phyloP scores from a whole-genome alignment of 2,329 filamentous ascomycete genomes.

The Fusarium sp. region DNA sequence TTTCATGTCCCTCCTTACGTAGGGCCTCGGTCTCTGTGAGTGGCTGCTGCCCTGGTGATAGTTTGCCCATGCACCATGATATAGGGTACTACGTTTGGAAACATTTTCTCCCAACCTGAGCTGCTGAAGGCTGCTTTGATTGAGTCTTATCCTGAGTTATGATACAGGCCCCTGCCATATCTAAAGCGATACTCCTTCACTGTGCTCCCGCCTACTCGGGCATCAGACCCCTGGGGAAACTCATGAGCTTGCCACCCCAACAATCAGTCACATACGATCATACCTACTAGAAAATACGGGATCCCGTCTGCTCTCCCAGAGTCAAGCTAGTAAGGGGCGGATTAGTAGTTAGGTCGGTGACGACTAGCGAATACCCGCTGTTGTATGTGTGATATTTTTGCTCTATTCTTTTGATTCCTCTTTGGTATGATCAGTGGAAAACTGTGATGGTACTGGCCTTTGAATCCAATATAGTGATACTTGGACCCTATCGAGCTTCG shows the following conservation, averaged over 20 bases:
- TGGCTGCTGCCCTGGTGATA: neutral
- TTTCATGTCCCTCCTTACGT: neutral
- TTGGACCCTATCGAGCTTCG: too few species aligned
- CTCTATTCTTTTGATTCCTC: too few species aligned
- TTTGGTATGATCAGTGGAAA: too few species aligned
- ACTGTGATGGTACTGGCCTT: too few species aligned
- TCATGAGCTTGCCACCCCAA: neutral
- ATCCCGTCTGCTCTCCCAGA: slow-evolving; percentile 9
- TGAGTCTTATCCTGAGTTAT: neutral
- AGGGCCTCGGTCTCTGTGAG: neutral
- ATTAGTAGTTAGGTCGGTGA: neutral
- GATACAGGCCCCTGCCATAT: neutral
- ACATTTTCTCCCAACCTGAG: neutral
- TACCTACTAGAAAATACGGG: slow-evolving; percentile 5
- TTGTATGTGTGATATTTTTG: neutral
- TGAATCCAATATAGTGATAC: too few species aligned
- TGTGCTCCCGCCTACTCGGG: neutral
- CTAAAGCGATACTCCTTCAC: neutral
- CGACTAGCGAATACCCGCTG: neutral
- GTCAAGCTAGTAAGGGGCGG: neutral
- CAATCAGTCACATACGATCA: neutral
- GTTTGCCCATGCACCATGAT: neutral
- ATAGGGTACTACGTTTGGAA: neutral
- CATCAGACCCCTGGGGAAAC: neutral
- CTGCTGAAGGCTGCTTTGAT: neutral